Base-by-base conservation (phyloP, 2,329 filamentous ascomycete species). In the Thelonectria rubi region DNA sequence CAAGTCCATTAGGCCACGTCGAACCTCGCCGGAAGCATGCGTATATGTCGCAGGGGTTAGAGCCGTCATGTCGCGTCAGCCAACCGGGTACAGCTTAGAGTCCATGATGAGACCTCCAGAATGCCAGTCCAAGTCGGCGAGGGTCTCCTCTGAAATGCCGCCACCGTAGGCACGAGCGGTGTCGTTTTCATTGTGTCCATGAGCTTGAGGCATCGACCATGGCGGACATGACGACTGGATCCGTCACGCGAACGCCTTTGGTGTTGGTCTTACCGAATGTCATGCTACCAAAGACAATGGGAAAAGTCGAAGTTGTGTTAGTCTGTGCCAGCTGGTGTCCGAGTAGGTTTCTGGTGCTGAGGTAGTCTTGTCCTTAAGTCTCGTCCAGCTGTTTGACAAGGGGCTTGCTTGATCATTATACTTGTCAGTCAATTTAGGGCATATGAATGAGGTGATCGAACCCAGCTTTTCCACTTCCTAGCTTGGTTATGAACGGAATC, bases 91-190 rank as follows among this genome's bases (percentile, higher is more conserved):
- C 49, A 79, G 69, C 67, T 93, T 92, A 2, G 90, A 92, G 11
- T 89, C 91, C 45, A 92, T 74, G 4, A 82, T 86, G 55, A 93
- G 77, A 1, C 89, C 89, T 34, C 89, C 84, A 58, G 90, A 84
- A 73, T 89, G 93, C 21, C 83, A 82, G 1, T 87, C 88, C 61
- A 89, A 82, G 10, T 83, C 80, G 1, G 89, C 91, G 74, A 87
- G 92, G 5, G 83, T 86, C 74, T 93, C 90, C 72, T 93, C 90
- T 65, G 85, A 81, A 53, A 39, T 46, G 2, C 90, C 89, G 40
- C 79, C 86, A 43, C 91, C 79, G 65, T 93, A 93, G 60, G 82
- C 72, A 15, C 90, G 82, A 0, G 91, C 90, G 0, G 90, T 93
- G 73, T 93, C 91, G 53, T 93, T 77, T 71, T 93, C 90, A 70